Conservation (phyloP, 169 alveolate species). For the Eimeria praecox region DNA sequence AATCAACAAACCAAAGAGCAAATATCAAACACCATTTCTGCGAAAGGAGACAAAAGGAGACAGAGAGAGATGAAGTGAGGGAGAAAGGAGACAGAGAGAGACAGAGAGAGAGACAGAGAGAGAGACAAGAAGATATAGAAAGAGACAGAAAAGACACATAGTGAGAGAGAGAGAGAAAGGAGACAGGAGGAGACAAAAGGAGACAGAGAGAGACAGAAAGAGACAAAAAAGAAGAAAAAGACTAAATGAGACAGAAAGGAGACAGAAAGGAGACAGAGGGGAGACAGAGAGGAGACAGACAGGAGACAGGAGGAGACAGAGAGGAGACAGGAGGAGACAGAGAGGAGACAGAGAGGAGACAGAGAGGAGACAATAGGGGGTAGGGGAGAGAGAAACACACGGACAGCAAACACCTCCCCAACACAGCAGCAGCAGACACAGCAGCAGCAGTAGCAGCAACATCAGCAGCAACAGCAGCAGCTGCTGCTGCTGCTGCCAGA, state of each 20-base stretch:
- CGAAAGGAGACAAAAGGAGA: neutral
- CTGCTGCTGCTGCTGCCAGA: too few species aligned
- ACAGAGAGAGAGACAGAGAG: neutral
- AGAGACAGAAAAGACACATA: too few species aligned
- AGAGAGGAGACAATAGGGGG: neutral
- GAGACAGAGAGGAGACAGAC: neutral
- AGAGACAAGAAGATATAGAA: neutral
- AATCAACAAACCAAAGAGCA: constrained; percentile 15
- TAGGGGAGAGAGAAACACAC: neutral
- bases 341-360: neutral
- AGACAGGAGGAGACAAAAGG: neutral
- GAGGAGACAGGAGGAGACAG: neutral
- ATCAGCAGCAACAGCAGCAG: too few species aligned
- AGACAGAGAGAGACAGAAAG: neutral
- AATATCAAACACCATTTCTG: constrained; percentile 16
- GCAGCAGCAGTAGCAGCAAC: too few species aligned
- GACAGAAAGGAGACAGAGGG: neutral
- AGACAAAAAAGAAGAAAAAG: neutral
- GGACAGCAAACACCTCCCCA: too few species aligned
- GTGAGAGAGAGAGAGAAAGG: too few species aligned
- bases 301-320: neutral
- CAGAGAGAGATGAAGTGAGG: too few species aligned
- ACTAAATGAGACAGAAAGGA: neutral
- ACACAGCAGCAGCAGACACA: too few species aligned
- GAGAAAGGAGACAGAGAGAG: neutral